Base-by-base conservation (phyloP, 75 land plant species). In the Picea sitchensis region DNA sequence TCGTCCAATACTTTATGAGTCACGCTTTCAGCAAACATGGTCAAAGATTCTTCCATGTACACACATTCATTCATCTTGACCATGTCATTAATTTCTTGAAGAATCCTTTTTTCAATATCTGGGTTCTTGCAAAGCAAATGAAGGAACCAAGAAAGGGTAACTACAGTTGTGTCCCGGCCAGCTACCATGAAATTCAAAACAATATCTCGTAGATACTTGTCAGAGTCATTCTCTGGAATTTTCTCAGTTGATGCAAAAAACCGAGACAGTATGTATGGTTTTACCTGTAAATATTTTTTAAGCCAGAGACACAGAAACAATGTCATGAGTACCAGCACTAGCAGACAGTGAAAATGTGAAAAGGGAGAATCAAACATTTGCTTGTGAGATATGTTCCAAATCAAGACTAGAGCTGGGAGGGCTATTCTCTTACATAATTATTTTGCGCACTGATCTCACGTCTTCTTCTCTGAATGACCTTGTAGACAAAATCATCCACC, bases 401-500 rank as follows among this genome's bases (percentile, higher is more conserved):
- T 31, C 5, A 31, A 65, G 38, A 65, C 17, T 14, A 38, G n/a
- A 41, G 21, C 36, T 41, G 21, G 38, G 38, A 8, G 36, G 20
- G 14, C 7, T 69, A 21, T 63, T 54, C 14, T 38, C 47, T 34
- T 69, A 69, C 73, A 69, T 69, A 36, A 7, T 69, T 44, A 18
- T 69, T 69, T 69, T 69, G 47, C 18, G 44, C 51, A 69, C 9
- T 15, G 18, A 69, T 2, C 47, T 77, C 85, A 54, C 81, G 82
- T 34, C 62, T 76, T 78, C 91, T 84, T 61, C 15, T 75, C 14
- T 73, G 63, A 58, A 92, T 92, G 36, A 92, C 68, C 2, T 63
- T 61, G 67, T 81, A 92, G 21, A 90, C 78, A 61, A 92, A 90
- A 8, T 78, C 81, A 77, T 92, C 86, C 18, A 90, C 80, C 21